Conservation (phyloP, 495 filamentous ascomycete genomes). For the Elasticomyces elasticus region DNA sequence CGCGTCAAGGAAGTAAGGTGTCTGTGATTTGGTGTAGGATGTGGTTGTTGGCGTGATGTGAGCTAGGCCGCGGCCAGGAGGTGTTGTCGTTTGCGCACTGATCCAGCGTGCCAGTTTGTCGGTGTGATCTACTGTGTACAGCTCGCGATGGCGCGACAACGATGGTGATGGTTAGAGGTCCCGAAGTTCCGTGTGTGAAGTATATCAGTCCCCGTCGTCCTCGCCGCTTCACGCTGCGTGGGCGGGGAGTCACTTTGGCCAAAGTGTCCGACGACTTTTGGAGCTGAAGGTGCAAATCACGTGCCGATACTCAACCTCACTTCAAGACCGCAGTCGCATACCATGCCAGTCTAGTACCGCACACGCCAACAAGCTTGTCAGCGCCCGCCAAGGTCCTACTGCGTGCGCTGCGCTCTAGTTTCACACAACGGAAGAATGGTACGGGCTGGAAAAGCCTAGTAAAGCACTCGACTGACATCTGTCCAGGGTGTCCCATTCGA, state of each 20-base stretch:
- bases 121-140: too few relatives aligned
- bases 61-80: not conserved
- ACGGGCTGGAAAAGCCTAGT: not conserved
- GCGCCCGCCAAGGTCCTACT: too few relatives aligned
- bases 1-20: not conserved
- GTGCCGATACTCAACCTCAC: not conserved
- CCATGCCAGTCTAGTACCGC: too few relatives aligned
- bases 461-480: not conserved
- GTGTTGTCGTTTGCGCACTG: not conserved
- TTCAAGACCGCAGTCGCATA: too few relatives aligned
- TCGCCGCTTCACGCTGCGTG: not conserved
- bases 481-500: constrained; percentile 81
- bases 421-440: constrained; percentile 1
- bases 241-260: too few relatives aligned
- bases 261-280: not conserved
- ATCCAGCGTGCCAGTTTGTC: not conserved
- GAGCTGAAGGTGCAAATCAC: not conserved
- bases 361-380: too few relatives aligned
- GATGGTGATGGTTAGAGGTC: not conserved
- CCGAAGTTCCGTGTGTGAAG: not conserved
- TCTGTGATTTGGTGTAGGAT: not conserved
- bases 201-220: not conserved
- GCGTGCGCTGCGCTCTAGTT: not conserved
- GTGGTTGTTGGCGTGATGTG: not conserved
- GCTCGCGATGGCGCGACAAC: not conserved